Conservation (phyloP, 1,284 basidiomycete genomes). For the Apiotrichum siamense region DNA sequence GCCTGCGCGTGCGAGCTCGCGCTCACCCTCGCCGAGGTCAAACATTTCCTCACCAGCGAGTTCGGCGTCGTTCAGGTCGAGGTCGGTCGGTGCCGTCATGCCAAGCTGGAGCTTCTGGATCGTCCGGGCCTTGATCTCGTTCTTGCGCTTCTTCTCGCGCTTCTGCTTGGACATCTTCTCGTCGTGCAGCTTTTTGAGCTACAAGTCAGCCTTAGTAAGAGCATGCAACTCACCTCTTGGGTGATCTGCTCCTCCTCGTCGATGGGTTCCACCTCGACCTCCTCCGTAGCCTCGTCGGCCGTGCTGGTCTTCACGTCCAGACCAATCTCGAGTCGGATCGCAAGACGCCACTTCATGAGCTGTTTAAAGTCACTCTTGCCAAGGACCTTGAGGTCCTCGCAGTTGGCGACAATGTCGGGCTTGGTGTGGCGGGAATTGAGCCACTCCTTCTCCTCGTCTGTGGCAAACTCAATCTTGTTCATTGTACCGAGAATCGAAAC, state of each 20-base stretch:
- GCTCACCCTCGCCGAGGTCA: slow-evolving; percentile 65
- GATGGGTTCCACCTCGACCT: slow-evolving; percentile 66
- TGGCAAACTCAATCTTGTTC: slow-evolving; percentile 76
- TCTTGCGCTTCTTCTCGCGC: slow-evolving; percentile 76
- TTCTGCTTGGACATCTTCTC: slow-evolving; percentile 69
- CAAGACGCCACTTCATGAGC: slow-evolving; percentile 83
- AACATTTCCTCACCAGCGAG: slow-evolving; percentile 69
- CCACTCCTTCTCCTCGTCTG: slow-evolving; percentile 85
- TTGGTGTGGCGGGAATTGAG: slow-evolving; percentile 65
- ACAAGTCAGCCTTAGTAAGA: slow-evolving; percentile 4
- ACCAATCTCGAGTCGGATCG: slow-evolving; percentile 77
- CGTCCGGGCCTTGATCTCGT: slow-evolving; percentile 81
- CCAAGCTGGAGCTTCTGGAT: slow-evolving; percentile 94
- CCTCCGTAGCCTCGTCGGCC: slow-evolving; percentile 68
- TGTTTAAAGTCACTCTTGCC: slow-evolving; percentile 96
- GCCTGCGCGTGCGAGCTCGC: slow-evolving; percentile 50
- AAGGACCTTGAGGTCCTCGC: slow-evolving; percentile 89
- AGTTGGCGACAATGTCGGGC: slow-evolving; percentile 71
- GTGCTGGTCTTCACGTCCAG: slow-evolving; percentile 69
- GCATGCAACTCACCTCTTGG: slow-evolving; percentile 61
- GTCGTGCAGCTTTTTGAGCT: slow-evolving; percentile 79
- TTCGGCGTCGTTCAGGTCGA: slow-evolving; percentile 67
- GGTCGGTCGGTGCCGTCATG: slow-evolving; percentile 95
- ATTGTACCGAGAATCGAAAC: slow-evolving; percentile 73
- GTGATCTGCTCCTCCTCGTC: slow-evolving; percentile 85